Conservation (phyloP, 1,284 basidiomycete species). For the Pisolithus thermaeus region DNA sequence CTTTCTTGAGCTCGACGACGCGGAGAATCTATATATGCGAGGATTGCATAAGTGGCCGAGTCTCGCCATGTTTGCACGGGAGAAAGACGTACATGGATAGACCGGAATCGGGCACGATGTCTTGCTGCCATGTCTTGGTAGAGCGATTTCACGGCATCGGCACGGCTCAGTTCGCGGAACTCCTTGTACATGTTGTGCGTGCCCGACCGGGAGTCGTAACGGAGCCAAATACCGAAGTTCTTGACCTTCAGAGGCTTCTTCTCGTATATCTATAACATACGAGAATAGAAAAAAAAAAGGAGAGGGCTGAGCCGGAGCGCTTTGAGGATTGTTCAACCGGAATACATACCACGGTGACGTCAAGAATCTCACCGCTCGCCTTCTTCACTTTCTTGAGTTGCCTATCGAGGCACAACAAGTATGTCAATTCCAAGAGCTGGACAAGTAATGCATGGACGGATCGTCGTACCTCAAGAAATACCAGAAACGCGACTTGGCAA, state of each 20-base stretch:
- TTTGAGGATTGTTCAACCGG: constrained; percentile 75
- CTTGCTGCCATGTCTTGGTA: constrained; percentile 99
- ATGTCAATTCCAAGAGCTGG: constrained; percentile 6
- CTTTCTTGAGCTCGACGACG: constrained; percentile 91
- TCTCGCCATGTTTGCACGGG: no score
- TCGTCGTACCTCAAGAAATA: constrained; percentile 83
- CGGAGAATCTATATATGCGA: constrained; percentile 73
- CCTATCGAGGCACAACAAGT: constrained; percentile 36
- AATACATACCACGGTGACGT: constrained; percentile 91
- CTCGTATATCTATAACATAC: constrained; percentile 86
- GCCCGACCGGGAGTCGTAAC: constrained; percentile 77
- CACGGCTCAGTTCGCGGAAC: constrained; percentile 93
- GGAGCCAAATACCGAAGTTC: constrained; percentile 99
- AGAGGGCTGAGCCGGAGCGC: constrained; percentile 62
- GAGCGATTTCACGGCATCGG: constrained; percentile 93
- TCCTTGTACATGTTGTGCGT: constrained; percentile 99
- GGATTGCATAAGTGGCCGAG: constrained; percentile 2
- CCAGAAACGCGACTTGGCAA: constrained; percentile 99
- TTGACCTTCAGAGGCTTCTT: constrained; percentile 97
- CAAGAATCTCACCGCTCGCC: constrained; percentile 98
- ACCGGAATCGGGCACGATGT: constrained; percentile 98
- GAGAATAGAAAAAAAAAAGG: constrained; percentile 13
- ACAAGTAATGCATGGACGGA: no score
- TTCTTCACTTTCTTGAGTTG: constrained; percentile 99
- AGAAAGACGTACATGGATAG: constrained; percentile 79